These are phyloP conservation scores for Leccinum uliginosum DNA, from an alignment of 768 basidiomycete species.

Conservation along the genomic window DNA sequence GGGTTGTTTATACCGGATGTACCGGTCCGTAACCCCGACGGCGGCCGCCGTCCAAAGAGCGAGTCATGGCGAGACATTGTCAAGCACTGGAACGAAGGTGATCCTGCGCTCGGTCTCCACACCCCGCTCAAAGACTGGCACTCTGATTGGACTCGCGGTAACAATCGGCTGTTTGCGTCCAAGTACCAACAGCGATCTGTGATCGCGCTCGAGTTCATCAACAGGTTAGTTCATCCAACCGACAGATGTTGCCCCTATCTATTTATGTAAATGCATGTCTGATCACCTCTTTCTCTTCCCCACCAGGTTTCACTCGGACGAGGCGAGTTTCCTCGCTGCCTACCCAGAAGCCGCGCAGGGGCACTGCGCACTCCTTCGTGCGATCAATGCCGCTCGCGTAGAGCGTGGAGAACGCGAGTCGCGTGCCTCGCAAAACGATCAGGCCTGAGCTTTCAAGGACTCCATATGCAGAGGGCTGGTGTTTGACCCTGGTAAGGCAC, in stretches of 20 bases:
- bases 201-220: neutral
- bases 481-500: too few relatives aligned
- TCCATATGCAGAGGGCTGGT: too few relatives aligned
- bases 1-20: neutral
- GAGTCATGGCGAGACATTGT: neutral
- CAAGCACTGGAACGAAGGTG: neutral
- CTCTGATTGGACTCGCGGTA: neutral
- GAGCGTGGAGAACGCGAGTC: neutral
- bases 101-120: neutral
- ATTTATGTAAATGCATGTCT: too few relatives aligned
- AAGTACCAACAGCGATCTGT: neutral
- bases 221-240: neutral
- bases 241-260: too few relatives aligned
- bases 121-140: neutral
- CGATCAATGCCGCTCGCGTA: neutral
- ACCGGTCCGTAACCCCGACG: neutral
- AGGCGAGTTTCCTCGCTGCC: neutral
- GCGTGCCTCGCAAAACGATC: neutral
- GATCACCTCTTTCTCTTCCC: neutral
- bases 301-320: neutral
- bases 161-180: neutral
- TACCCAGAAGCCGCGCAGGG: neutral
- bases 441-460: too few relatives aligned
- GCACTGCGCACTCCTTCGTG: neutral
- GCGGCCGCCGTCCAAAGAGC: neutral